These are phyloP conservation scores for Gilbertella persicaria DNA, from an alignment of 371 early-diverging fungal species.

Conservation along the genomic window DNA sequence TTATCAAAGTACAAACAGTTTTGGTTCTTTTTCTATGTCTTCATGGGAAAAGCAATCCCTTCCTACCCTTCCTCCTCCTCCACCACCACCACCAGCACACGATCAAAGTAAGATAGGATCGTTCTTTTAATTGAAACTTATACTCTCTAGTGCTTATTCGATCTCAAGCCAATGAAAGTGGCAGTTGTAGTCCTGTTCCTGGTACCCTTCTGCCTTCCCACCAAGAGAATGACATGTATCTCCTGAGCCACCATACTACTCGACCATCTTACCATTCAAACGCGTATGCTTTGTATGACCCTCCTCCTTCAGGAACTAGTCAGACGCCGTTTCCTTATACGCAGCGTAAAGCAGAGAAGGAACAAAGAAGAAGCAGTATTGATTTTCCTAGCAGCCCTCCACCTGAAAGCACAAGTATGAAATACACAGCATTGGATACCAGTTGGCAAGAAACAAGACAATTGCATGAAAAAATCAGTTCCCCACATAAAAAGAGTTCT, in stretches of 20 bases:
- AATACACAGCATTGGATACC: not conserved
- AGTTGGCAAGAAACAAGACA: conserved; percentile 3
- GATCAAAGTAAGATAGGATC: conserved; percentile 15
- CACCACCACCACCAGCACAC: conserved; percentile 18
- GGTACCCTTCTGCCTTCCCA: conserved; percentile 9
- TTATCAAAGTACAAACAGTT: conserved; percentile 1
- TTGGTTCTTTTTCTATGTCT: conserved; percentile 13
- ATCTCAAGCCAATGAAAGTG: conserved; percentile 24
- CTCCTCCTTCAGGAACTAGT: not conserved
- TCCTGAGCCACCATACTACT: conserved; percentile 18
- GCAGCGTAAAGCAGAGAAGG: not conserved
- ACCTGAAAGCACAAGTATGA: conserved; percentile 8
- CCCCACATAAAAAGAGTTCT: not conserved
- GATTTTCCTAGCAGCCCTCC: conserved; percentile 24
- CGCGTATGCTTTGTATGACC: not conserved
- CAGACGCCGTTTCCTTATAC: not conserved
- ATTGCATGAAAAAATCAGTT: not conserved
- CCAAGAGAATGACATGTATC: conserved; percentile 25
- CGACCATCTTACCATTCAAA: not conserved
- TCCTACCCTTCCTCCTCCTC: conserved; percentile 27
- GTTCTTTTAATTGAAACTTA: conserved; percentile 1
- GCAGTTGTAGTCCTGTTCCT: conserved; percentile 41
- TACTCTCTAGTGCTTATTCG: conserved; percentile 20
- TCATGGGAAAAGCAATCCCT: conserved; percentile 16
- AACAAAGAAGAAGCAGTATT: conserved; percentile 8